Conservation (phyloP, 768 basidiomycete species). For the Lactarius akahatsu region DNA sequence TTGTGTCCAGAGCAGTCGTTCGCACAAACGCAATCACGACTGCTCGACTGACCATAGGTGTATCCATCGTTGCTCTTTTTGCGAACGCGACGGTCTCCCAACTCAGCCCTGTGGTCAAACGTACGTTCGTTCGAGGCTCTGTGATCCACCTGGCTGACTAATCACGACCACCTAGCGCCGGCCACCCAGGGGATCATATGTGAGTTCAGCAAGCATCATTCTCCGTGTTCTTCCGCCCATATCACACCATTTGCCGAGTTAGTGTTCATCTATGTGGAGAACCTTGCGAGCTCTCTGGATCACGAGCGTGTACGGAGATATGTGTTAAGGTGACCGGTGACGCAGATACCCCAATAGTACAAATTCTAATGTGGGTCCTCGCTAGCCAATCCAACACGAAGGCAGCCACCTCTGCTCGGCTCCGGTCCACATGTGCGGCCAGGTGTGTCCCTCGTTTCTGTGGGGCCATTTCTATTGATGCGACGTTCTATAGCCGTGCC, state of each 20-base stretch:
- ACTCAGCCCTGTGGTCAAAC: not conserved
- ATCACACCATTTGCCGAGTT: slow-evolving; percentile 43
- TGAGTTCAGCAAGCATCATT: not conserved
- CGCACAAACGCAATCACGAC: not conserved
- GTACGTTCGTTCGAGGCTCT: not conserved
- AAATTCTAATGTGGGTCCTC: not conserved
- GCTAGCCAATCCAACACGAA: slow-evolving; percentile 30
- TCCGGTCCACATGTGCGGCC: slow-evolving; percentile 53
- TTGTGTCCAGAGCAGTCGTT: not conserved
- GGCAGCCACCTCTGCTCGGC: slow-evolving; percentile 55
- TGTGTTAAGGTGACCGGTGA: slow-evolving; percentile 14
- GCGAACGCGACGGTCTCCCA: not conserved
- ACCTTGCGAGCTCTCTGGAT: slow-evolving; percentile 45
- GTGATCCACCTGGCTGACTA: rapidly evolving
- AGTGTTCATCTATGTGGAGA: slow-evolving; percentile 51
- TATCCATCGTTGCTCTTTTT: not conserved
- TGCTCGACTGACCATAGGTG: not conserved
- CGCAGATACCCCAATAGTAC: slow-evolving; percentile 41
- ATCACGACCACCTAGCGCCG: not conserved
- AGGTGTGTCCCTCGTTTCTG: slow-evolving; percentile 37
- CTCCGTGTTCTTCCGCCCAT: not conserved
- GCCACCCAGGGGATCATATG: not conserved
- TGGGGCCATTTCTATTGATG: not conserved
- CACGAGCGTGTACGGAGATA: slow-evolving; percentile 44
- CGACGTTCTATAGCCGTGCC: slow-evolving; percentile 10